Evolutionary conservation across 495 filamentous ascomycete genomes (phyloP).

Genomic region (Hypoxylon cercidicola): DNA sequence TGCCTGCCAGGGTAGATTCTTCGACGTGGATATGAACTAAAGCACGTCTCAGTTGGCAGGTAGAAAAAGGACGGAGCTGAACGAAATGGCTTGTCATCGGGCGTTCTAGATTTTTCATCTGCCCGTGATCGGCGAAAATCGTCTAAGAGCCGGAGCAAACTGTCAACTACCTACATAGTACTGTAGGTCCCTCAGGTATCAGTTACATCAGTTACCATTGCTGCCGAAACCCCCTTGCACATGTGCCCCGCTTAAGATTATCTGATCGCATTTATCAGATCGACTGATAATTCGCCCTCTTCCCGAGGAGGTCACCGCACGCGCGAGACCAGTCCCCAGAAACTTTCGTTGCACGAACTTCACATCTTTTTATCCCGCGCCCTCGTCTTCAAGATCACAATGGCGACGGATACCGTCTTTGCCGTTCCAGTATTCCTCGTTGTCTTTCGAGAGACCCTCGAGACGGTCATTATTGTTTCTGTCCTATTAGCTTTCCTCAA

Average conservation of each 20-base stretch:
- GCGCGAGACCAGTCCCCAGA: slow-evolving; percentile 4
- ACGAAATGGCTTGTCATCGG: slow-evolving; percentile 7
- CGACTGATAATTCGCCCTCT: slow-evolving; percentile 37
- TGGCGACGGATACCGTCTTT: slow-evolving; percentile 67
- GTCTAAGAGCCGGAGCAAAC: too few species aligned
- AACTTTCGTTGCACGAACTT: slow-evolving; percentile 7
- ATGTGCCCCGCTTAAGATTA: slow-evolving; percentile 32
- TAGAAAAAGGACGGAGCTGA: slow-evolving; percentile 10
- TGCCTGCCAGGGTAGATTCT: slow-evolving; percentile 6
- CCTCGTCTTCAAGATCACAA: slow-evolving; percentile 36
- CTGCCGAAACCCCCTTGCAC: slow-evolving; percentile 12
- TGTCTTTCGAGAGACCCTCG: slow-evolving; percentile 84
- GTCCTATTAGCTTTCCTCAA: slow-evolving; percentile 84
- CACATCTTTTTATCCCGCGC: background rate
- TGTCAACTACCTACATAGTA: too few species aligned
- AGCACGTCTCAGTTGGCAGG: slow-evolving; percentile 11
- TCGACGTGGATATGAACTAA: slow-evolving; percentile 4
- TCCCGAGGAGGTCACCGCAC: background rate
- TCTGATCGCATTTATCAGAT: slow-evolving; percentile 46
- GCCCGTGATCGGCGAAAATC: slow-evolving; percentile 30
- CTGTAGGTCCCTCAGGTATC: background rate
- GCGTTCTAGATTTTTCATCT: slow-evolving; percentile 17
- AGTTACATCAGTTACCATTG: slow-evolving; percentile 10
- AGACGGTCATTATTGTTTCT: slow-evolving; percentile 83
- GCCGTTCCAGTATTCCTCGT: slow-evolving; percentile 84